A percentile compares a stretch with the other conserved stretches of the same genome.
These are phyloP conservation scores for Quillaja saponaria DNA, from an alignment of 306 rosid genomes.

Conservation along the genomic window DNA sequence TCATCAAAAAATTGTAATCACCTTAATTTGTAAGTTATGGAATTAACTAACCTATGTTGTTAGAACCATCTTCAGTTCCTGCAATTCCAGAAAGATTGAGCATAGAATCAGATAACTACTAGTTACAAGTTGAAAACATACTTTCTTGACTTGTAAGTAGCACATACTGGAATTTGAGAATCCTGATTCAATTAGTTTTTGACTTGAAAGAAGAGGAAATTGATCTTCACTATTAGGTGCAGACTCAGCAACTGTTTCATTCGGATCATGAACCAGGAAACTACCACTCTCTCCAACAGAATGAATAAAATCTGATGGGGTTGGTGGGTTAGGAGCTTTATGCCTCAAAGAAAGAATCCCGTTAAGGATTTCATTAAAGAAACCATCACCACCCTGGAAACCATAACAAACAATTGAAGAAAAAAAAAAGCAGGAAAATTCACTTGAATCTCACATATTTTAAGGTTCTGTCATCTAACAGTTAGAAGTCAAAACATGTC, in stretches of 20 bases:
- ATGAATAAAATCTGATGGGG: slow-evolving; percentile 64
- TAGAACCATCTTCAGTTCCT: slow-evolving; percentile 43
- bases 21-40: slow-evolving; percentile 4
- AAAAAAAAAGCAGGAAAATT: slow-evolving; percentile 22
- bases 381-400: slow-evolving; percentile 95
- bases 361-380: slow-evolving; percentile 96
- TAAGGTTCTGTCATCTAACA: too few relatives aligned
- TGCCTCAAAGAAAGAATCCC: slow-evolving; percentile 88
- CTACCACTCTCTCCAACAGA: slow-evolving; percentile 41
- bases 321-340: slow-evolving; percentile 74
- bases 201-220: slow-evolving; percentile 59
- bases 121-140: slow-evolving; percentile 29
- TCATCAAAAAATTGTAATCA: background rate
- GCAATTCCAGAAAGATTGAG: slow-evolving; percentile 35
- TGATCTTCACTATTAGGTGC: slow-evolving; percentile 47
- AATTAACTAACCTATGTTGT: slow-evolving; percentile 30
- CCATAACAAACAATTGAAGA: slow-evolving; percentile 22
- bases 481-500: too few relatives aligned
- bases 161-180: slow-evolving; percentile 51
- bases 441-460: too few relatives aligned
- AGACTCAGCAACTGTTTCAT: slow-evolving; percentile 46
- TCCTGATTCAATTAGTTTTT: slow-evolving; percentile 37
- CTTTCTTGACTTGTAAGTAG: slow-evolving; percentile 25
- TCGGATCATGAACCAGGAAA: slow-evolving; percentile 37
- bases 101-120: slow-evolving; percentile 26